phyloP scores from a whole-genome alignment of 208 protist genomes.

The Entamoeba nuttalli region DNA sequence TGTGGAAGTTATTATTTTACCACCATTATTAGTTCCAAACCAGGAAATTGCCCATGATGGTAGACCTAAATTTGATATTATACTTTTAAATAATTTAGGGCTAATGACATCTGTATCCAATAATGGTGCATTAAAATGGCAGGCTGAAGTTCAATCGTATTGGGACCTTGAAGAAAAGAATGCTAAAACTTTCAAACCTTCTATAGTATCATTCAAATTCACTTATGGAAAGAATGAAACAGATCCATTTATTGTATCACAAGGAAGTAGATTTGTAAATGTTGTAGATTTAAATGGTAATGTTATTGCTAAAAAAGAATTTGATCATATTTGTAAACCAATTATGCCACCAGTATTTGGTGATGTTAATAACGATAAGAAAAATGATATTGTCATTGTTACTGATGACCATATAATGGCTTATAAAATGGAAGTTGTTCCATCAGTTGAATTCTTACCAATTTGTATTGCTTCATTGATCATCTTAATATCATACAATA shows the following conservation, averaged over 20 bases:
- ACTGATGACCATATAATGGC: not conserved
- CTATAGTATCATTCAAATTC: not conserved
- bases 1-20: not conserved
- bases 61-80: not conserved
- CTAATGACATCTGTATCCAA: not conserved
- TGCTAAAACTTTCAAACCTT: not conserved
- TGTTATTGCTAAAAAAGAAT: not conserved
- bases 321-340: not conserved
- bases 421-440: not conserved
- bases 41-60: not conserved
- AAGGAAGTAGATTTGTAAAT: not conserved
- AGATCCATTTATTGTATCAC: not conserved
- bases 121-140: not conserved
- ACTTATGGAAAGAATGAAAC: not conserved
- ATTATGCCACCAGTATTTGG: not conserved
- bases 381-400: not conserved
- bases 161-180: not conserved
- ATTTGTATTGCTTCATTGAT: not conserved
- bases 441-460: not conserved
- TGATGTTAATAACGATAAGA: not conserved
- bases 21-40: not conserved
- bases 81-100: not conserved
- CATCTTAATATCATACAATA: not conserved
- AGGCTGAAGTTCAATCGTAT: not conserved
- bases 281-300: not conserved